These are phyloP conservation scores for Backusella tarrabulga DNA, from an alignment of 192 early-diverging fungal genomes.

Conservation along the genomic window DNA sequence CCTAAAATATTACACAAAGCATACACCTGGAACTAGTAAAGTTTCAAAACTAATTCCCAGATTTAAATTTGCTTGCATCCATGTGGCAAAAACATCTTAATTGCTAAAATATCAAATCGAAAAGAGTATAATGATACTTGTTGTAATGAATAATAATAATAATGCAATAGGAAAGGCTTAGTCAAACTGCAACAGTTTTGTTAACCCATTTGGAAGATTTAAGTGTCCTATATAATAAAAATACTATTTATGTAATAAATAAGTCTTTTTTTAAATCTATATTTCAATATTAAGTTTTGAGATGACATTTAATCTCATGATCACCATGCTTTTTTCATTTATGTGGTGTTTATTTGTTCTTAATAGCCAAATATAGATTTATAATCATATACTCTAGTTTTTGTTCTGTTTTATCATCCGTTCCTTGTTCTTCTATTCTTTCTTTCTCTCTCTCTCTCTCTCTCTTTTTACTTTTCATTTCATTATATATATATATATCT, in stretches of 20 bases:
- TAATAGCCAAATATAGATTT: neutral
- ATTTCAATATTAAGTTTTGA: constrained; percentile 3
- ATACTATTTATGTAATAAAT: neutral
- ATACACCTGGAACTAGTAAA: neutral
- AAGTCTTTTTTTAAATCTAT: neutral
- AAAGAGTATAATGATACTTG: neutral
- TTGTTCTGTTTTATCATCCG: neutral
- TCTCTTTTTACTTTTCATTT: neutral
- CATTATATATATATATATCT: neutral
- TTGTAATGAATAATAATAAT: neutral
- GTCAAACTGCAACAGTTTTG: neutral
- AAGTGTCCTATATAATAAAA: neutral
- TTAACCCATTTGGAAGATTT: neutral
- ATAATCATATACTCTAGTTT: neutral
- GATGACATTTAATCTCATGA: constrained; percentile 4
- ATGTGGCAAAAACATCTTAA: neutral
- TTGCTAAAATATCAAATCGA: neutral
- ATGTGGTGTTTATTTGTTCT: neutral
- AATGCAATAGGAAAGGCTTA: neutral
- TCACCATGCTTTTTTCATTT: constrained; percentile 6
- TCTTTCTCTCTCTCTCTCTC: neutral
- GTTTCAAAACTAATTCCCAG: constrained; percentile 7
- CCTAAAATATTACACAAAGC: neutral
- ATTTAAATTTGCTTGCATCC: neutral
- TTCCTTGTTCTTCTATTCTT: neutral